A percentile compares a stretch with the other conserved stretches of the same genome.
Conservation (phyloP, 2,329 filamentous ascomycete genomes). For the Colletotrichum phormii region DNA sequence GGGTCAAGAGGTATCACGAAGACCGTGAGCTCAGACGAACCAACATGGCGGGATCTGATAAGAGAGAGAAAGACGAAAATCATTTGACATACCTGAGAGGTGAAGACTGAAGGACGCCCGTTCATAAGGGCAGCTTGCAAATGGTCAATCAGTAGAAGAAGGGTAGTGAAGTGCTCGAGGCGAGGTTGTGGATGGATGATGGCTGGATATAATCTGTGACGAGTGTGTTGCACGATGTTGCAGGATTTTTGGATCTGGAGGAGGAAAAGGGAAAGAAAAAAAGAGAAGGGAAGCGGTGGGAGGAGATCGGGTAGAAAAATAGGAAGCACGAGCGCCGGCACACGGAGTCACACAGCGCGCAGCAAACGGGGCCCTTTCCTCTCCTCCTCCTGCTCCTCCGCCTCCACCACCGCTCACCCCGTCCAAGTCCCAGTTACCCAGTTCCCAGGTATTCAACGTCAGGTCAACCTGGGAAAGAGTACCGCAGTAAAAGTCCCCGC, state of each 20-base stretch:
- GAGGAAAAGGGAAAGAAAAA: constrained; percentile 35
- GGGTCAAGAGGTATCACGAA: constrained; percentile 31
- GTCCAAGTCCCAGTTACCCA: not conserved
- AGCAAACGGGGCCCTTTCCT: not conserved
- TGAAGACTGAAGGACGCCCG: constrained; percentile 86
- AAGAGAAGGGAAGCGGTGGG: constrained; percentile 25
- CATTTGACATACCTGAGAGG: constrained; percentile 77
- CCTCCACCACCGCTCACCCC: not conserved
- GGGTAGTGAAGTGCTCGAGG: constrained; percentile 34
- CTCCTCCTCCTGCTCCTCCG: not conserved
- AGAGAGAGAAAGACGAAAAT: not conserved
- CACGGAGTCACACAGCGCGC: constrained; percentile 30
- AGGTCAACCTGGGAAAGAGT: not conserved
- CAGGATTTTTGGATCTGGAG: constrained; percentile 21
- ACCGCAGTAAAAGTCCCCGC: not conserved
- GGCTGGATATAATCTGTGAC: constrained; percentile 32
- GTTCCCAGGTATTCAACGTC: not conserved
- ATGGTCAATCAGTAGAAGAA: constrained; percentile 45
- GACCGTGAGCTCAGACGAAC: constrained; percentile 10
- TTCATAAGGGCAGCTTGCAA: constrained; percentile 79
- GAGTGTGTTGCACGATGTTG: constrained; percentile 23
- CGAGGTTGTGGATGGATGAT: constrained; percentile 34
- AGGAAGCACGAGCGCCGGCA: constrained; percentile 19
- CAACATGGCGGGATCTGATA: not conserved
- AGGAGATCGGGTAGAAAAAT: constrained; percentile 34